Evolutionary conservation across 179 eudicot genomes (phyloP), one percentile per base, ranked within the genome.

Genomic region (Heliamphora pulchella): DNA sequence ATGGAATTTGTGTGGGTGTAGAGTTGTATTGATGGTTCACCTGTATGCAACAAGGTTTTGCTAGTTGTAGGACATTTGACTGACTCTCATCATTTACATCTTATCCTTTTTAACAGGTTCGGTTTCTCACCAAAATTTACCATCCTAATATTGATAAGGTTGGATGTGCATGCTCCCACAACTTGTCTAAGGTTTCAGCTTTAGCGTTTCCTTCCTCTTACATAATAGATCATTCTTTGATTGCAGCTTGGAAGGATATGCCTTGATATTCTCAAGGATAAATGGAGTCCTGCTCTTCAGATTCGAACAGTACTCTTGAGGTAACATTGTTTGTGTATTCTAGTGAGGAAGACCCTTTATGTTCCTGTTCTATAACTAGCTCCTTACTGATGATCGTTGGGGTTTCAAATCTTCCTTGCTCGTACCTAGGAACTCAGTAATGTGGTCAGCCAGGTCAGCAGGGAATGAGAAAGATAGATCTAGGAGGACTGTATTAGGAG

Each of bases 231-330:
- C 48, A 43, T 64, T 65, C n/a, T 80, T 22, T 63, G 3, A 10
- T 31, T 87, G 83, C 83, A 89, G 97, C 97, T 94, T 75, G 98
- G 98, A 78, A 92, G 98, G 86, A 94, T 94, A 86, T 93, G 98
- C 86, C 96, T 94, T 76, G 98, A 94, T 87, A 94, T 94, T 79
- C 92, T 94, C 13, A 94, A 94, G 77, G 98, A 94, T 85, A 94
- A 94, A 81, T 94, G 98, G 97, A 94, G 98, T 84, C 98, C 97
- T 67, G 97, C 98, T 84, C 98, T 94, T 81, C 97, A 94, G 87
- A 94, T 94, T 75, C 90, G 98, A 82, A 94, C 97, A 55, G 98
- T 94, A 70, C 94, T 91, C 73, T 79, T 94, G 83, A 94, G 98
- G 97, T 94, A 84, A 44, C 43, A 46, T 55, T 22, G 50, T 41